Conservation (phyloP, 106 monocot genomes). For the Acorus calamus region DNA sequence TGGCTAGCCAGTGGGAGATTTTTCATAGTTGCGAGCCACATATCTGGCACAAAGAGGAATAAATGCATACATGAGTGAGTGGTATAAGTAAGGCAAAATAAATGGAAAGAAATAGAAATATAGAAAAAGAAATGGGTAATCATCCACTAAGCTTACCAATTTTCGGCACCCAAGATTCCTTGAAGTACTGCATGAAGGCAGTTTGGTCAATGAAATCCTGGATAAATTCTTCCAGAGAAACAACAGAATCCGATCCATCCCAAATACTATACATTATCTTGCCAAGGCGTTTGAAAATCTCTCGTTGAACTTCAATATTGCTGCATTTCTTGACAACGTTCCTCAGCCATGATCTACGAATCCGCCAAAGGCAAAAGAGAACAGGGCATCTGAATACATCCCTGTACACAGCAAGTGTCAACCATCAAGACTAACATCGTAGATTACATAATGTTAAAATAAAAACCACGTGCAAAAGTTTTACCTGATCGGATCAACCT, state of each 20-base stretch:
- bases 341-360: slow-evolving; percentile 84
- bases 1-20: slow-evolving; percentile 70
- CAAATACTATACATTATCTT: slow-evolving; percentile 49
- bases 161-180: slow-evolving; percentile 85
- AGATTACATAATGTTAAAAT: neutral
- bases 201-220: slow-evolving; percentile 92
- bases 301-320: slow-evolving; percentile 57
- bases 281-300: slow-evolving; percentile 63
- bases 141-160: slow-evolving; percentile 40
- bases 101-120: neutral
- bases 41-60: slow-evolving; percentile 43
- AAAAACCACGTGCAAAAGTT: neutral
- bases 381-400: slow-evolving; percentile 68
- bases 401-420: slow-evolving; percentile 19
- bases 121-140: neutral
- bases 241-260: slow-evolving; percentile 28
- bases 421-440: neutral
- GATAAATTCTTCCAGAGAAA: slow-evolving; percentile 33
- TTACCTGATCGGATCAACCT: slow-evolving; percentile 79
- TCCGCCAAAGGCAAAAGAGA: slow-evolving; percentile 80
- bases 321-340: slow-evolving; percentile 66
- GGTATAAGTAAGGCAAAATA: neutral
- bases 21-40: slow-evolving; percentile 83
- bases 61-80: neutral
- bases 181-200: slow-evolving; percentile 77